Evolutionary conservation across 768 basidiomycete species (phyloP), one percentile per base, ranked within the genome.

Genomic region (Leucocoprinus birnbaumii): DNA sequence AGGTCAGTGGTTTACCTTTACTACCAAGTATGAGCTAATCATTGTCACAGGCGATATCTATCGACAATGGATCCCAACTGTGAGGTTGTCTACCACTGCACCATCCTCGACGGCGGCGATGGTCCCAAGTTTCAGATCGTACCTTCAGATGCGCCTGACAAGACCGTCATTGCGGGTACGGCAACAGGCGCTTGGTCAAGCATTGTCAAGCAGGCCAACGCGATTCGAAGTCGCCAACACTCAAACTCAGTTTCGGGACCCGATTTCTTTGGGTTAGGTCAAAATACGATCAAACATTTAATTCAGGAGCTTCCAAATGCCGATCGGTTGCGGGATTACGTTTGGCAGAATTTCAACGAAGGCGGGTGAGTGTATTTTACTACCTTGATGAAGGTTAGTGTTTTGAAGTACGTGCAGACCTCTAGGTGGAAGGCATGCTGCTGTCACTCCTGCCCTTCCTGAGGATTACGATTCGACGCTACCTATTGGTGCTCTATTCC

Each of bases 191-290:
- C 89, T 45, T 94, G 91, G 91, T 85, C 87, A 3, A 83, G 77
- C 61, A 88, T 94, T 59, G 89, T 94, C 48, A 86, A 85, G 63
- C 83, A 88, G 48, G 91, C 91, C 1, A 93, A 92, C 63, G 79
- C 80, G 41, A 84, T 93, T 57, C 83, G 91, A 47, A 85, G 89
- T 64, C 78, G 89, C 13, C 86, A 89, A 59, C 91, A 92, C 63
- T 89, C 86, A 42, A 92, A 92, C 67, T 90, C 87, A 4, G 89
- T 94, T 13, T 93, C 91, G 2, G 91, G 91, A 0, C 91, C 91
- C 13, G 91, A 93, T 70, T 92, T 92, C 68, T 93, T 91, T 64
- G 91, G 91, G 8, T 74, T 94, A 14, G 87, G 87, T 2, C 87
- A 92, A 68, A 92, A 92, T 64, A 87, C 88, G 3, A 91, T 94